phyloP scores from a whole-genome alignment of 192 early-diverging fungal genomes.

The Backusella westeae region DNA sequence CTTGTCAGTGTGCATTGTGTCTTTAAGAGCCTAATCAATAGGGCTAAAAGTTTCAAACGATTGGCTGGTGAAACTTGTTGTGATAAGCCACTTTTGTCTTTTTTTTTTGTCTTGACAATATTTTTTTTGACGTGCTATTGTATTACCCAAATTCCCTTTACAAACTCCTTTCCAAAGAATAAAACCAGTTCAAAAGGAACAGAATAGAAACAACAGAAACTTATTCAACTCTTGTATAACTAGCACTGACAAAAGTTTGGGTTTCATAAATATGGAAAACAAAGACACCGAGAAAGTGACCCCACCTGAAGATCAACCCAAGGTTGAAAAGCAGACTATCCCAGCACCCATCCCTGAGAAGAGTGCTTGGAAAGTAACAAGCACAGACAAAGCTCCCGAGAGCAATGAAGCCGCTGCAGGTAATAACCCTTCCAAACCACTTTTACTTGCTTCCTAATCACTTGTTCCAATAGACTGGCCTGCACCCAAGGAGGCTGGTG shows the following conservation, averaged over 20 bases:
- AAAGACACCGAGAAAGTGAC: constrained; percentile 4
- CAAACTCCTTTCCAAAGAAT: constrained; percentile 5
- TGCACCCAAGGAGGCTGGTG: constrained; percentile 21
- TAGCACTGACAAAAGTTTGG: background rate
- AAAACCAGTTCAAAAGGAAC: constrained; percentile 4
- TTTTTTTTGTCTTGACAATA: background rate
- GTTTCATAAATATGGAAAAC: constrained; percentile 12
- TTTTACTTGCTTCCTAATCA: background rate
- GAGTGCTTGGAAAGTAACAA: constrained; percentile 17
- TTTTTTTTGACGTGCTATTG: constrained; percentile 7
- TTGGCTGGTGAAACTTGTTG: background rate
- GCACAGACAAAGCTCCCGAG: constrained; percentile 3
- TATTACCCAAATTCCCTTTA: background rate
- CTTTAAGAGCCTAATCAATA: background rate
- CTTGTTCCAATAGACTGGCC: constrained; percentile 18
- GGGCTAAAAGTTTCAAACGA: background rate
- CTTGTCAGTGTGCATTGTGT: background rate
- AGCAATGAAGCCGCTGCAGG: background rate
- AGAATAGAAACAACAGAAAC: background rate
- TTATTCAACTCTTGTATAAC: background rate
- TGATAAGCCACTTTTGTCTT: background rate
- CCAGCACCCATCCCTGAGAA: constrained; percentile 17
- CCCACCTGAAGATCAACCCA: background rate
- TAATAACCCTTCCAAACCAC: background rate
- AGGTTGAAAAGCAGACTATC: constrained; percentile 3